Evolutionary conservation across 495 filamentous ascomycete genomes (phyloP), one percentile per base, ranked within the genome.

Genomic region (Penicillium odoratum): DNA sequence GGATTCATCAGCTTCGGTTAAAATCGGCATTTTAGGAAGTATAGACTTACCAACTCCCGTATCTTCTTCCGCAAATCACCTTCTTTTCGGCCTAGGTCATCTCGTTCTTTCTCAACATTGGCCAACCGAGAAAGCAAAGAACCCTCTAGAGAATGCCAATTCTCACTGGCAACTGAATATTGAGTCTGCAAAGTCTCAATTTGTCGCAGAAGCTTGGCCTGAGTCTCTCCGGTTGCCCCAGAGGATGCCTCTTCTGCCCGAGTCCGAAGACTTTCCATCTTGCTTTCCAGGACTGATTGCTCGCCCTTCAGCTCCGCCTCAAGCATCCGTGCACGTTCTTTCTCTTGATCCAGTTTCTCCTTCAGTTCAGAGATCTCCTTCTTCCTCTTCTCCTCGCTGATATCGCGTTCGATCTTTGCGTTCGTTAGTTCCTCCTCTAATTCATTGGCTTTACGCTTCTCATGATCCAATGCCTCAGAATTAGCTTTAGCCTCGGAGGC

Each of bases 101-200:
- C 93, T 45, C 92, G 78, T 65, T 99, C 95, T 66, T 87, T 92
- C 67, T 99, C 94, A 9, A 97, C 76, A 53, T 76, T 85, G 1
- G 84, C 79, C 29, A 95, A 79, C 46, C 92, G 81, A 21, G 88
- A 81, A 36, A 91, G 79, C 46, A 98, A 73, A 0, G 89, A 92
- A 11, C 89, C 83, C 62, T 99, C 93, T 47, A 98, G 89, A 0
- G 92, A 90, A 58, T 97, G 92, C 95, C 95, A 99, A 69, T 98
- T 99, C 63, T 96, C 92, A 58, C 90, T 93, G 3, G 95, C 94
- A 50, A 92, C 85, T 0, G 91, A 87, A 71, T 99, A 96, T 71
- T 99, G 95, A 5, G 89, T 93, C 73, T 98, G 95, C 49, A 99
- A 74, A 3, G 91, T 97, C 78, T 99, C 95, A 30, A 98, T 86